Base-by-base conservation (phyloP, 2,329 filamentous ascomycete species). In the Aspergillus candidus region DNA sequence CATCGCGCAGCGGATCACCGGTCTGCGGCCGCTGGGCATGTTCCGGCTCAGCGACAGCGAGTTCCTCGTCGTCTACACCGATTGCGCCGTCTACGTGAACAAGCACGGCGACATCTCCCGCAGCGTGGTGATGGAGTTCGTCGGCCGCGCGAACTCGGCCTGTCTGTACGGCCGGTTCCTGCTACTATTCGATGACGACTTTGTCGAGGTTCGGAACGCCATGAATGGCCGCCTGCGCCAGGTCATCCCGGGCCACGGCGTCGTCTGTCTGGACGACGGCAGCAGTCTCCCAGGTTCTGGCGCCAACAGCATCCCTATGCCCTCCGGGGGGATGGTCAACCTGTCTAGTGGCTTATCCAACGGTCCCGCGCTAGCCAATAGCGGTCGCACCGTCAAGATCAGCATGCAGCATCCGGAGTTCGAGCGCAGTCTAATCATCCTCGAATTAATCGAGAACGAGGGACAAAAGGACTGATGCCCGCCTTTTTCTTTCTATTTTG, bases 121-220 rank as follows among this genome's bases (percentile, higher is more conserved):
- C 36, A 88, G 85, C 22, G 88, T 97, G 46, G 90, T 97, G 59
- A 95, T 98, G 89, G 89, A 97, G 63, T 98, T 97, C 65, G 93
- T 94, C n/a, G 93, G 93, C 54, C 91, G 85, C 59, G 93, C 93
- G 1, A 83, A 84, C 50, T 81, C 82, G 11, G 90, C 90, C 2
- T 93, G 89, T 49, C 83, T 97, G 71, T 94, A 88, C 57, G 90
- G 89, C 1, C 85, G 89, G 46, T 97, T 95, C 64, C 78, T 98
- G 4, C 74, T 98, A 6, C 79, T 98, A 4, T 95, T 97, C 71
- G 93, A 96, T 64, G 84, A 87, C 15, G 91, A 97, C 66, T 98
- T 97, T 56, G 88, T 98, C 38, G 93, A 98, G 71, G 88, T 98
- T 41, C 81, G 93, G 43, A 97, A 98, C 58, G 93, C 93, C 13